Evolutionary conservation across 495 filamentous ascomycete genomes (phyloP), one percentile per base, ranked within the genome.

Genomic region (Aspergillus conjunctus): DNA sequence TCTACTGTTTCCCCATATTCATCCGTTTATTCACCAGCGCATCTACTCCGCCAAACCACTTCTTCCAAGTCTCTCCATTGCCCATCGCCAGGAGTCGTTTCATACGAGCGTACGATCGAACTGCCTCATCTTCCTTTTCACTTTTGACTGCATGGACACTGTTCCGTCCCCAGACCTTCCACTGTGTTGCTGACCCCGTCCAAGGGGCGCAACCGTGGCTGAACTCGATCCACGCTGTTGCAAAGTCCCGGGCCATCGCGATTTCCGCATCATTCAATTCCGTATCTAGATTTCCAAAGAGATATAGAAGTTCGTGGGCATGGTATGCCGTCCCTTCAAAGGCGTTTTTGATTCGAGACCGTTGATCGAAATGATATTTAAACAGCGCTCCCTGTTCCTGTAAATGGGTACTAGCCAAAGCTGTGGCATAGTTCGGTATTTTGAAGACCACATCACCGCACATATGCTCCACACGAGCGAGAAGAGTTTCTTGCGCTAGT

Each of bases 311-410:
- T 34, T 73, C 71, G 51, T 70, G 64, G 0, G 71, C 71, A 56
- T 73, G 71, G 53, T 73, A 73, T 39, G 69, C 67, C 0, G 71
- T 73, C 9, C 66, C 69, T 26, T 70, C 61, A 11, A 73, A 54
- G 2, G 61, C 22, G 44, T 73, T 73, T 10, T 54, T 49, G 10
- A 71, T 44, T 7, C 69, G 62, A 30, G 69, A 71, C n/a, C 69
- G 67, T 41, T 71, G 69, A 32, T 73, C 71, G 33, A 71, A 71
- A 45, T 71, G 69, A 44, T 73, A 73, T 2, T 43, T 15, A 30
- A 60, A 71, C 0, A 66, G 17, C 0, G 51, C 32, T 0, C 54
- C 51, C 8, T 60, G 6, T 2, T 30, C 44, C 1, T n/a, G 15
- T 11, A 60, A 48, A 14, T 17, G 21, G 7, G 9, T 26, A 45